Evolutionary conservation across 768 basidiomycete species (phyloP).

Genomic region (Kwoniella dejecticola): DNA sequence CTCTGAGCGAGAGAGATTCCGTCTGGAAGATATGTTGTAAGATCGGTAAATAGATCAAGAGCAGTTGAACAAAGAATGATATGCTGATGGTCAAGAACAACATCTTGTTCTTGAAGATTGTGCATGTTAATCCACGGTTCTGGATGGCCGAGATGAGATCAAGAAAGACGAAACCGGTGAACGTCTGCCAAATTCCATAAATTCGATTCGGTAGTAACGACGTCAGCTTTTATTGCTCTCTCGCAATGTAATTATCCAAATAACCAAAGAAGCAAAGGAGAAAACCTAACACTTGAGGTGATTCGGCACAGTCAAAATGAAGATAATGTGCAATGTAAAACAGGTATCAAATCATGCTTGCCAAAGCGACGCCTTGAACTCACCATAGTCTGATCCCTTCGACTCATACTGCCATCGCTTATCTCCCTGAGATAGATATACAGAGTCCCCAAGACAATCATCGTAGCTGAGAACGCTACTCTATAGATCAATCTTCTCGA

Average conservation of each 20-base stretch:
- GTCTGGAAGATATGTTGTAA: slow-evolving; percentile 95
- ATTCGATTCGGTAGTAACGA: too few species aligned
- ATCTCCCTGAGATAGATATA: slow-evolving; percentile 83
- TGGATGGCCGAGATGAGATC: slow-evolving; percentile 94
- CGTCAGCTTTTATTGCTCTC: too few species aligned
- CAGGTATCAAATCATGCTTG: too few species aligned
- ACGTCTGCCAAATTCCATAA: slow-evolving; percentile 66
- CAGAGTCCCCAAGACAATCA: slow-evolving; percentile 85
- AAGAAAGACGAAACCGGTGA: slow-evolving; percentile 94
- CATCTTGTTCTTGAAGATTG: slow-evolving; percentile 77
- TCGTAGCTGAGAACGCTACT: slow-evolving; percentile 87
- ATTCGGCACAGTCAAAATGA: too few species aligned
- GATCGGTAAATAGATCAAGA: slow-evolving; percentile 83
- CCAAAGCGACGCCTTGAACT: slow-evolving; percentile 47
- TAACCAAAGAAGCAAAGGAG: too few species aligned
- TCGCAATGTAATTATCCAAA: too few species aligned
- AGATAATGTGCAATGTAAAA: too few species aligned
- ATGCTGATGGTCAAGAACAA: slow-evolving; percentile 81
- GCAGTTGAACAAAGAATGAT: slow-evolving; percentile 80
- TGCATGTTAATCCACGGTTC: slow-evolving; percentile 86
- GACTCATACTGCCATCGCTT: slow-evolving; percentile 77
- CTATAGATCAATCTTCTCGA: slow-evolving; percentile 70
- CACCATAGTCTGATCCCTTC: slow-evolving; percentile 95
- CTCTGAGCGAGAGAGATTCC: slow-evolving; percentile 68
- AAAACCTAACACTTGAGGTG: too few species aligned